Evolutionary conservation across 805 yeast species (phyloP).

Genomic region (Hermanozyma aechmeae): DNA sequence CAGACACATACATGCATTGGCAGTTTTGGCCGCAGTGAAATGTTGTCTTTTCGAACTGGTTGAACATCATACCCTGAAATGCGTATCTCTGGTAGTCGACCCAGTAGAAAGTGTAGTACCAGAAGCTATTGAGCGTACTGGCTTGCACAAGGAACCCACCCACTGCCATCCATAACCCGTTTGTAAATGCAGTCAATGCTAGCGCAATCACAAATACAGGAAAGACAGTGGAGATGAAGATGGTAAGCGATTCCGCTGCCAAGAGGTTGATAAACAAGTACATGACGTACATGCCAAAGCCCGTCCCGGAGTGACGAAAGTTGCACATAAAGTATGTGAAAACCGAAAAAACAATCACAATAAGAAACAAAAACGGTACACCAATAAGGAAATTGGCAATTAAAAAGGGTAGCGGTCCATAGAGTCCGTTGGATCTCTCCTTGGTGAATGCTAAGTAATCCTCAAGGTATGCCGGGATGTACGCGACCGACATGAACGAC

Average conservation of each 20-base stretch:
- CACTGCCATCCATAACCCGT: slow-evolving; percentile 37
- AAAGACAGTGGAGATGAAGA: slow-evolving; percentile 21
- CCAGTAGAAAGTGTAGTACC: slow-evolving; percentile 35
- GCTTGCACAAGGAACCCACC: slow-evolving; percentile 30
- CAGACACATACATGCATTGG: slow-evolving; percentile 24
- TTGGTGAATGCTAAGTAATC: slow-evolving; percentile 19
- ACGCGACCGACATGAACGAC: slow-evolving; percentile 37
- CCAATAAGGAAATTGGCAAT: slow-evolving; percentile 27
- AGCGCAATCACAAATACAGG: slow-evolving; percentile 29
- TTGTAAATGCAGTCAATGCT: slow-evolving; percentile 31
- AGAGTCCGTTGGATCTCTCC: slow-evolving; percentile 27
- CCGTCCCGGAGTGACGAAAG: slow-evolving; percentile 17
- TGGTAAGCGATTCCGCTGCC: slow-evolving; percentile 33
- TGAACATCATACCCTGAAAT: slow-evolving; percentile 36
- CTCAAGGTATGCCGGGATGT: slow-evolving; percentile 30
- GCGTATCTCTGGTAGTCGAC: slow-evolving; percentile 32
- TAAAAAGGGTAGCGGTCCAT: slow-evolving; percentile 26
- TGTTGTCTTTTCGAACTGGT: slow-evolving; percentile 19
- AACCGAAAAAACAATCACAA: slow-evolving; percentile 20
- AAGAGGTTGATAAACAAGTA: slow-evolving; percentile 30
- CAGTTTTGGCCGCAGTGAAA: slow-evolving; percentile 22
- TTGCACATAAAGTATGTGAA: slow-evolving; percentile 26
- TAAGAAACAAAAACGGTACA: slow-evolving; percentile 24
- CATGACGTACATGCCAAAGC: slow-evolving; percentile 24
- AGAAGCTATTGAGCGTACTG: slow-evolving; percentile 23